Base-by-base conservation (phyloP, 768 basidiomycete genomes). In the Leccinum boreale region DNA sequence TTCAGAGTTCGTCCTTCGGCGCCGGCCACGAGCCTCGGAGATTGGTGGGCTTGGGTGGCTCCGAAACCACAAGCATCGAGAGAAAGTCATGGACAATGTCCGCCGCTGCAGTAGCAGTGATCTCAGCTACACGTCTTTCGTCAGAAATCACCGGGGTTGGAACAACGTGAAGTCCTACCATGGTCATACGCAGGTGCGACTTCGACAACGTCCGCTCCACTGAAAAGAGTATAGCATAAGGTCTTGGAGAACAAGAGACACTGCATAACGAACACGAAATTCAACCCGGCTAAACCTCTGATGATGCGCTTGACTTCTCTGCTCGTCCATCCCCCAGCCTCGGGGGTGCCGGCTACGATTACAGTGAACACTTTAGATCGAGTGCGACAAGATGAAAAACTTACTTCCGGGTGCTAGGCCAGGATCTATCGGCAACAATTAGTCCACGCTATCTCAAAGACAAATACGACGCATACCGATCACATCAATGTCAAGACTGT, bases 271-370 rank as follows among this genome's bases (percentile, higher is more conserved):
- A 74, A 90, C 90, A 92, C 84, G 56, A 92, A 85, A 68, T 92
- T 90, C 33, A 94, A 74, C 5, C 90, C 90, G 2, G 82, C 82
- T 12, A 93, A 77, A 14, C 92, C 91, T 58, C 92, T 83, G 52
- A 92, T 78, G 63, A 92, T 89, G 35, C 88, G 81, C 65, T 92
- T 91, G 44, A 90, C 78, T 72, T 92, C 91, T 50, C 90, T 83
- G 19, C 83, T 86, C 3, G 91, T 90, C 90, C 89, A 92, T 12
- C 91, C 91, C 31, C 91, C 91, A 2, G 86, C 79, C 70, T 93
- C 91, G 14, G 91, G 91, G 1, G 91, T 92, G 14, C 91, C 90
- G 56, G 92, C 87, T 90, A 65, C 4, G 44, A 49, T 58, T 15
- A 6, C 10, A 14, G 10, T 59, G 23, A 55, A n/a, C 19, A 42